These are phyloP conservation scores for Veloboletus limbatus DNA, from an alignment of 1,284 basidiomycete genomes.

Conservation along the genomic window DNA sequence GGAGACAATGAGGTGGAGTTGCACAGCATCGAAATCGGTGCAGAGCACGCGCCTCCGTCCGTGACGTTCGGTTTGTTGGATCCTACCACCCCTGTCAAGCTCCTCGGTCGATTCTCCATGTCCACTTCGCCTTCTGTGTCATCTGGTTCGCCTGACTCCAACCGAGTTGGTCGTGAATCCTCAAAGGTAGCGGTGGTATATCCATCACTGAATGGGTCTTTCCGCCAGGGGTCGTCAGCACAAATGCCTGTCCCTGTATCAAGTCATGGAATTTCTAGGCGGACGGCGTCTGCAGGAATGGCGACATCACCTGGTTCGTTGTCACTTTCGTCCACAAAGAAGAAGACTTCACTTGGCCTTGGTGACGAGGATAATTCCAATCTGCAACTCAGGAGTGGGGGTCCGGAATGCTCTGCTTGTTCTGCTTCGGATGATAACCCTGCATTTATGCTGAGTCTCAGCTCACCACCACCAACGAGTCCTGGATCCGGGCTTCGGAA, in stretches of 20 bases:
- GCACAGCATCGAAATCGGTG: conserved; percentile 15
- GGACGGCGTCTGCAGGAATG: conserved; percentile 11
- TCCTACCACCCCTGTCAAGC: conserved; percentile 19
- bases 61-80: conserved; percentile 7
- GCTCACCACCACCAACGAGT: conserved; percentile 15
- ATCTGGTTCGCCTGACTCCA: not conserved
- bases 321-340: conserved; percentile 2
- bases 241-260: not conserved
- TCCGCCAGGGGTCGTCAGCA: conserved; percentile 14
- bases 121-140: conserved; percentile 5
- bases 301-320: conserved; percentile 4
- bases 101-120: conserved; percentile 9
- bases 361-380: conserved; percentile 8
- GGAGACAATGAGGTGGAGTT: conserved; percentile 16
- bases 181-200: conserved; percentile 19
- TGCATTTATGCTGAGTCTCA: conserved; percentile 5
- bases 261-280: conserved; percentile 10
- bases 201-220: conserved; percentile 28
- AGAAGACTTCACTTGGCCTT: not conserved
- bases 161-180: conserved; percentile 8
- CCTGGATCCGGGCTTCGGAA: conserved; percentile 15
- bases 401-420: not conserved
- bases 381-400: not conserved
- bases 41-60: conserved; percentile 1
- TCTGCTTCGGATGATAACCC: conserved; percentile 3